These are phyloP conservation scores for Cicer yamashitae DNA, from an alignment of 306 rosid species.

Conservation along the genomic window DNA sequence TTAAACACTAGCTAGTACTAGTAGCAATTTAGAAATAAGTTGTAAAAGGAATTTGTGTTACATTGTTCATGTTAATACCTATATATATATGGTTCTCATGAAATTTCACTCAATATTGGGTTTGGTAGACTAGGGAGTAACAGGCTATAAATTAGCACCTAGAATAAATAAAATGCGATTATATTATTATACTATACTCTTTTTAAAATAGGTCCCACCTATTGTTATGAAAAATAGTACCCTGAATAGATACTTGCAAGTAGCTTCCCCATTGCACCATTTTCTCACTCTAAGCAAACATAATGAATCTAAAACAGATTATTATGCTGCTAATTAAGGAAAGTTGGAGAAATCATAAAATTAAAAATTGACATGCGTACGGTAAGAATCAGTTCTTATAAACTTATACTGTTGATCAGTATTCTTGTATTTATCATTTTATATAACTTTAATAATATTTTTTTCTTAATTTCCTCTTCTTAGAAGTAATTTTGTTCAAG, in stretches of 20 bases:
- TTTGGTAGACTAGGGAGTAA: constrained; percentile 43
- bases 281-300: constrained; percentile 24
- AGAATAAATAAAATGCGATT: constrained; percentile 44
- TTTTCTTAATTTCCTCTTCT: too few species aligned
- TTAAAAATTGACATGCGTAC: background rate
- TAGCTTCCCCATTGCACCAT: background rate
- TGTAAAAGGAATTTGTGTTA: constrained; percentile 33
- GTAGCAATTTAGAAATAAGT: constrained; percentile 33
- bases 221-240: constrained; percentile 33
- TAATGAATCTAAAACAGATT: constrained; percentile 31
- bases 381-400: too few species aligned
- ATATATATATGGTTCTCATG: constrained; percentile 32
- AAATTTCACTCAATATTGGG: constrained; percentile 52
- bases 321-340: constrained; percentile 13
- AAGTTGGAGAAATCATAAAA: background rate
- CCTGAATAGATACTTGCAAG: constrained; percentile 26
- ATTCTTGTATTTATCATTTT: too few species aligned
- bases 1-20: background rate
- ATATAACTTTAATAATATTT: too few species aligned
- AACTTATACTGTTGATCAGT: too few species aligned
- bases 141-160: constrained; percentile 45
- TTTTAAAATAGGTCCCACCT: constrained; percentile 40
- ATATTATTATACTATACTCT: constrained; percentile 18
- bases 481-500: too few species aligned
- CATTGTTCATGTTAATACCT: constrained; percentile 45